phyloP scores from a whole-genome alignment of 2,329 filamentous ascomycete species.

The Arthroderma sp. region DNA sequence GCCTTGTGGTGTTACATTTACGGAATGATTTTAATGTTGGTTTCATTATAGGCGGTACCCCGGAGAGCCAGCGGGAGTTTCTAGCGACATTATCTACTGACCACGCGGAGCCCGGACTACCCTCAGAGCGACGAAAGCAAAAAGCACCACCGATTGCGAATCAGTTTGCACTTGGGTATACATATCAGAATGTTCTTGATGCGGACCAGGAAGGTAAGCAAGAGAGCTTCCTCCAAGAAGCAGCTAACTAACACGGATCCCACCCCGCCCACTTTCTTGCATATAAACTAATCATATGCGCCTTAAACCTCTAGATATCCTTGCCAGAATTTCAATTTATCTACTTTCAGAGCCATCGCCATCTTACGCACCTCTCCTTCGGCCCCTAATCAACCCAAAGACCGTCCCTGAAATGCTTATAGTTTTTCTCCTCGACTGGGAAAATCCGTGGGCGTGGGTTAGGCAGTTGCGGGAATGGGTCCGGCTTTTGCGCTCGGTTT shows the following conservation, averaged over 20 bases:
- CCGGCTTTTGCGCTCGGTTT: constrained; percentile 63
- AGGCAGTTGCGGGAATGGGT: constrained; percentile 84
- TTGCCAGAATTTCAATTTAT: constrained; percentile 81
- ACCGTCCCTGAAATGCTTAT: constrained; percentile 77
- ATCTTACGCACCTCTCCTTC: constrained; percentile 69
- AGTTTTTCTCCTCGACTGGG: constrained; percentile 91
- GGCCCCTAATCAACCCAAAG: constrained; percentile 70
- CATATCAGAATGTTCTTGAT: constrained; percentile 87
- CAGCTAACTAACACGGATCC: too few relatives aligned
- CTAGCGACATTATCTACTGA: constrained; percentile 48
- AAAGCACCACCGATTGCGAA: constrained; percentile 73
- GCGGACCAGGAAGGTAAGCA: constrained; percentile 74
- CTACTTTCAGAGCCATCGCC: constrained; percentile 74
- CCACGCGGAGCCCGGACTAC: constrained; percentile 29
- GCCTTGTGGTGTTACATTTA: background rate
- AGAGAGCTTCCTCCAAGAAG: background rate
- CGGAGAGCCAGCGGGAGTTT: constrained; percentile 75
- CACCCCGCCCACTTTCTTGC: background rate
- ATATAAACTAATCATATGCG: background rate
- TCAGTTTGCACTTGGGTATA: constrained; percentile 84
- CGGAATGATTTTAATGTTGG: background rate
- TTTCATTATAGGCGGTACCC: constrained; percentile 55
- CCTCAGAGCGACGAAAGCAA: constrained; percentile 37
- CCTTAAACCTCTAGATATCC: constrained; percentile 49
- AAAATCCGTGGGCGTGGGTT: constrained; percentile 84